These are phyloP conservation scores for Somion occarium DNA, from an alignment of 1,284 basidiomycete genomes.

Conservation along the genomic window DNA sequence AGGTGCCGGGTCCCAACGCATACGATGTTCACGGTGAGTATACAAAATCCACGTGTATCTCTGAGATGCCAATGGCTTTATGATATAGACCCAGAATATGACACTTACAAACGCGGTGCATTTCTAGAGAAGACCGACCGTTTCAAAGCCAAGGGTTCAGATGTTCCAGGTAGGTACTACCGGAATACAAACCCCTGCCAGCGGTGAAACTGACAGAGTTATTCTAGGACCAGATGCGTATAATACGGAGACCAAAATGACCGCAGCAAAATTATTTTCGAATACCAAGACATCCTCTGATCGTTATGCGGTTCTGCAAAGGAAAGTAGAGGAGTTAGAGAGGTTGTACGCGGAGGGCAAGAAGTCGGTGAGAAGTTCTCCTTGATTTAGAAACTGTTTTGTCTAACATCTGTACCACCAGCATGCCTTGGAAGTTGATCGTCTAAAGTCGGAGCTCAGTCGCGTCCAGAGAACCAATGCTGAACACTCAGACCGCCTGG, in stretches of 20 bases:
- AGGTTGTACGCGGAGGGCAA: slow-evolving; percentile 60
- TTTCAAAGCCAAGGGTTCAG: slow-evolving; percentile 40
- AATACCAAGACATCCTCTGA: slow-evolving; percentile 26
- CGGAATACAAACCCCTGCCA: not conserved
- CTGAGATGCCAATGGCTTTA: not conserved
- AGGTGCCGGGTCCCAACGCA: slow-evolving; percentile 26
- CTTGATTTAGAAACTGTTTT: too few species aligned
- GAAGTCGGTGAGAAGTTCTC: slow-evolving; percentile 57
- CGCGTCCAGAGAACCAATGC: slow-evolving; percentile 40
- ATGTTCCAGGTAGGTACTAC: slow-evolving; percentile 36
- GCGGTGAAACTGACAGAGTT: not conserved
- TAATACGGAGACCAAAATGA: slow-evolving; percentile 19
- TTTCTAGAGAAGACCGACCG: slow-evolving; percentile 52
- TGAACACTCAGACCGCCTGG: slow-evolving; percentile 52
- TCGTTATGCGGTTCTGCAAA: slow-evolving; percentile 50
- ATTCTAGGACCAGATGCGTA: slow-evolving; percentile 34
- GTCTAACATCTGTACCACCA: slow-evolving; percentile 22
- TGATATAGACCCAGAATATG: slow-evolving; percentile 35
- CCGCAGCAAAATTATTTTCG: not conserved
- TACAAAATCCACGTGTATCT: not conserved
- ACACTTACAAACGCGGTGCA: slow-evolving; percentile 50
- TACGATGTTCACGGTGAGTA: slow-evolving; percentile 23
- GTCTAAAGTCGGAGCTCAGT: slow-evolving; percentile 50
- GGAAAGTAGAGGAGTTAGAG: slow-evolving; percentile 66
- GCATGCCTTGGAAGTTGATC: slow-evolving; percentile 58